Evolutionary conservation across 331 rosid species (phyloP), one percentile per base, ranked within the genome.

Genomic region (Telfairia occidentalis): DNA sequence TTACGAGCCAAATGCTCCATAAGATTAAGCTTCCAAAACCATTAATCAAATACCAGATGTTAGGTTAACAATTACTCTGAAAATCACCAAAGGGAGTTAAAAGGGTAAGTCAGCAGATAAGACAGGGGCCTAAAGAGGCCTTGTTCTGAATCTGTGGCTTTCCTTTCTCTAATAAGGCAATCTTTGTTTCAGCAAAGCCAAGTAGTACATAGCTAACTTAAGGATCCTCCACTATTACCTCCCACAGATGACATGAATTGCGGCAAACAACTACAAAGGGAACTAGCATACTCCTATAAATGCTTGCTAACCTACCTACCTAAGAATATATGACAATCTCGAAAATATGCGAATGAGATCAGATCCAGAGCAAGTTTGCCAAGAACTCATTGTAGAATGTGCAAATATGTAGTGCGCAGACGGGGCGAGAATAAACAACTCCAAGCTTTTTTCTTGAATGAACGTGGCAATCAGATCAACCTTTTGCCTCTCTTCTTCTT

Each of bases 401-500:
- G 59, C 60, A 71, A 48, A 71, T 71, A 46, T 71, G 60, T 9
- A 16, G 60, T n/a, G 60, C 60, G 60, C 60, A 29, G 43, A 46
- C 1, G 11, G n/a, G 59, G 76, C 72, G 3, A 49, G 76, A 49
- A 71, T 46, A 61, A 78, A 82, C 96, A 75, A 80, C 78, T 28
- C 73, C 78, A 79, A 19, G 71, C 53, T 45, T 15, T 45, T 15
- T 26, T 48, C 6, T 24, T 23, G 64, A 59, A 66, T 19, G 28
- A 58, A 55, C 37, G 2, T 40, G 35, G 40, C 12, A 24, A 60
- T 24, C 37, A 35, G 48, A 76, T 75, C 73, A 77, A 77, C 86
- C 76, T 77, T 78, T 91, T 52, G 78, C 50, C 65, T 85, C 86
- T 85, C 85, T 85, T 73, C 85, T 79, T 59, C 91, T 89, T 88